Evolutionary conservation across 2,329 filamentous ascomycete genomes (phyloP), one percentile per base, ranked within the genome.

Genomic region (Sporothrix sp.): DNA sequence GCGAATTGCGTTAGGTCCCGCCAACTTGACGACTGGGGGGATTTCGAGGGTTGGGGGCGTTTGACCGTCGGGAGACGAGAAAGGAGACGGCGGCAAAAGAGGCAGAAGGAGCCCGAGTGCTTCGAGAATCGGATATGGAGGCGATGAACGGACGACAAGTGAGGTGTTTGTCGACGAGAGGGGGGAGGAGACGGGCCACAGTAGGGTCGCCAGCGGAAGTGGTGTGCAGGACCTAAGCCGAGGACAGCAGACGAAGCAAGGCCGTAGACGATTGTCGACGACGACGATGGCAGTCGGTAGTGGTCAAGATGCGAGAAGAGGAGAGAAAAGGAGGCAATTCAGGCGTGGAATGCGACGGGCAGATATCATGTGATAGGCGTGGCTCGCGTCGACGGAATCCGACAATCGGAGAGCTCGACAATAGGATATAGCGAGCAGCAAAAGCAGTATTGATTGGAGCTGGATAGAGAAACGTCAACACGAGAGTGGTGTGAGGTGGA

Each of bases 1-100:
- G 72, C 78, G 72, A 70, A 76, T 69, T 71, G 76, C 75, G 71
- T 61, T 61, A 52, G 59, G 58, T 59, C 61, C 63, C 65, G 66
- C 66, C 66, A 68, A 66, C 64, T 66, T 68, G 63, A 58, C 57
- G 58, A 56, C 48, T 56, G 48, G 46, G 16, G 46, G 10, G 36
- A 37, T 21, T 33, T 50, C 47, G 28, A 36, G 48, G 16, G 37
- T 11, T 20, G 47, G 46, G n/a, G 38, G 25, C 13, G 37, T 21
- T 21, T 35, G 44, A 30, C 50, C 48, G 52, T 53, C 52, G 44
- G 11, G 35, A 9, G 51, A 51, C 54, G 48, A 45, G 32, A 48
- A 46, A 11, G 38, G 35, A 11, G 38, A 33, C 8, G 47, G 21
- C 9, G 43, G 1, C 8, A 38, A 2, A 4, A 21, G 27, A 35